Evolutionary conservation across 2,329 filamentous ascomycete genomes (phyloP).

Genomic region (Diaporthe citrichinensis): DNA sequence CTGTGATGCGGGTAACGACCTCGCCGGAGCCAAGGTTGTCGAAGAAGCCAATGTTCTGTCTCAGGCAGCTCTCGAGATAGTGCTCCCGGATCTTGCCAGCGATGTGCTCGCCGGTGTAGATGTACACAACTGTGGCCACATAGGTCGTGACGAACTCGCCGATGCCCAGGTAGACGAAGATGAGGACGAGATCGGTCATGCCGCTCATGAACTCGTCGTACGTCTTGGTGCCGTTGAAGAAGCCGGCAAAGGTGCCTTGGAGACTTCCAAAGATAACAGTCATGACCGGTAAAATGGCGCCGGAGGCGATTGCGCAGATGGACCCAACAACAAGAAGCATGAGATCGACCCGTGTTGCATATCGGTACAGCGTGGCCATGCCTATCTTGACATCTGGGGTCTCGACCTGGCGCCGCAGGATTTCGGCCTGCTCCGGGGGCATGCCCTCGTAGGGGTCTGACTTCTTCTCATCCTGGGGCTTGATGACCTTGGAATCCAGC

Average conservation of each 20-base stretch:
- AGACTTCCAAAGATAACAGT: slow-evolving; percentile 86
- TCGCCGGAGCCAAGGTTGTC: slow-evolving; percentile 94
- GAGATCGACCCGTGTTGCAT: slow-evolving; percentile 76
- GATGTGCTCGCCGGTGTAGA: slow-evolving; percentile 87
- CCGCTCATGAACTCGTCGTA: slow-evolving; percentile 71
- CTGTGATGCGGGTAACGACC: slow-evolving; percentile 93
- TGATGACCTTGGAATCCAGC: slow-evolving; percentile 59
- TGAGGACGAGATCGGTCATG: slow-evolving; percentile 77
- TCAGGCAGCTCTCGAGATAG: slow-evolving; percentile 87
- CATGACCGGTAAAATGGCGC: slow-evolving; percentile 84
- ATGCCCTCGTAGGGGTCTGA: slow-evolving; percentile 74
- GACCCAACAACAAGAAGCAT: slow-evolving; percentile 73
- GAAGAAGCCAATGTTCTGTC: slow-evolving; percentile 92
- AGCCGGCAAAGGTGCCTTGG: slow-evolving; percentile 78
- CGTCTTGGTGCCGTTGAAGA: slow-evolving; percentile 64
- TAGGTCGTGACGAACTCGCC: slow-evolving; percentile 85
- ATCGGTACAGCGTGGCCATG: slow-evolving; percentile 77
- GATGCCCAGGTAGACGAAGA: slow-evolving; percentile 88
- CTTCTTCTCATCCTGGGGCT: slow-evolving; percentile 56
- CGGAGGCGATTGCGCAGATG: slow-evolving; percentile 78
- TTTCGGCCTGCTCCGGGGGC: slow-evolving; percentile 73
- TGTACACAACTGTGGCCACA: slow-evolving; percentile 88
- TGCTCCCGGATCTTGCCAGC: slow-evolving; percentile 83
- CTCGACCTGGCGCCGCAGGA: slow-evolving; percentile 78
- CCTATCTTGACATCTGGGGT: slow-evolving; percentile 75